Percentiles rank a stretch among this genome's conserved stretches.
phyloP scores from a whole-genome alignment of 441 rosid genomes.

The Syzygium malaccense region DNA sequence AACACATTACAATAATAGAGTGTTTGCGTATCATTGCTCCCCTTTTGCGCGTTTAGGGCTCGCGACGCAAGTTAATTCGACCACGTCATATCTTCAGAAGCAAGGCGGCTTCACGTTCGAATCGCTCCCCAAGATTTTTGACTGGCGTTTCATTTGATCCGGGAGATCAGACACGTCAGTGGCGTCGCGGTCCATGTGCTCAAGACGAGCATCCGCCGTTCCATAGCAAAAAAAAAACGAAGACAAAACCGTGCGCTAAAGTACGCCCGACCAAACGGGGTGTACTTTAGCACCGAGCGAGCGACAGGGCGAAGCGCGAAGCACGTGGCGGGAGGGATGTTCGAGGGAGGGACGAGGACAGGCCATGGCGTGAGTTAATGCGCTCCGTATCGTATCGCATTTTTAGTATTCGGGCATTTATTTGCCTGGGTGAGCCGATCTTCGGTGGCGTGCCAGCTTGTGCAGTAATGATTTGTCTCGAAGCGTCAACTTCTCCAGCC shows the following conservation, averaged over 20 bases:
- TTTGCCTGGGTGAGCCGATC: background rate
- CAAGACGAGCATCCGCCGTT: too few species aligned
- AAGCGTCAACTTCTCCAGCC: background rate
- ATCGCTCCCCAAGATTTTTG: rapidly evolving
- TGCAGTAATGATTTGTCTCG: background rate
- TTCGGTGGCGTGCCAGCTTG: background rate
- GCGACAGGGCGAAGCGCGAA: background rate
- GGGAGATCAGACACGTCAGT: too few species aligned
- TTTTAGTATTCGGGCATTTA: background rate
- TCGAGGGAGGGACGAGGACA: background rate
- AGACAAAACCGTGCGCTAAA: too few species aligned
- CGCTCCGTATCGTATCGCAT: background rate
- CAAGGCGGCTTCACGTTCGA: background rate
- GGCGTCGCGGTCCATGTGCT: too few species aligned
- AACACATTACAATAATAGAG: rapidly evolving
- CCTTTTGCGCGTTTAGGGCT: rapidly evolving
- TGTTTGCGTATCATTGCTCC: rapidly evolving
- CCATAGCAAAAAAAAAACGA: too few species aligned
- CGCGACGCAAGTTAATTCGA: rapidly evolving
- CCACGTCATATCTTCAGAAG: background rate
- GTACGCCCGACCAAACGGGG: too few species aligned
- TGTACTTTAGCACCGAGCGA: background rate
- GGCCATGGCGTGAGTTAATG: background rate
- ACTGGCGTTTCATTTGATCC: background rate
- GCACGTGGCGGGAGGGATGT: background rate